Evolutionary conservation across 192 early-diverging fungal genomes (phyloP).

Genomic region (Haplosporangium gracile): DNA sequence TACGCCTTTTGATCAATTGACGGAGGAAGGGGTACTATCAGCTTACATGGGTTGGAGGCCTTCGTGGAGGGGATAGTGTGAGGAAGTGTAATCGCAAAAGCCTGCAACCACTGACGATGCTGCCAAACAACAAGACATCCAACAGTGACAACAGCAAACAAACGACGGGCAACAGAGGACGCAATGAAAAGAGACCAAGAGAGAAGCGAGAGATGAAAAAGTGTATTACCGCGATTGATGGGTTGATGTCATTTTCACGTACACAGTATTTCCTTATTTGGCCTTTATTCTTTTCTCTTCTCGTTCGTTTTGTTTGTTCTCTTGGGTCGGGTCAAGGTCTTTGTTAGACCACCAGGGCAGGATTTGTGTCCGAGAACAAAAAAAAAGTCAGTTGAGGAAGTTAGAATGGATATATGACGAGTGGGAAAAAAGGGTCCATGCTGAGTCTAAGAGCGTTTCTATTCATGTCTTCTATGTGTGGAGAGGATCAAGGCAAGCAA

Average conservation of each 20-base stretch:
- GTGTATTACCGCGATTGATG: conserved; percentile 9
- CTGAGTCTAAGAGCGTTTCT: too few relatives aligned
- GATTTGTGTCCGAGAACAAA: neutral
- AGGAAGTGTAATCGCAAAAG: neutral
- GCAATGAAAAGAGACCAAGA: neutral
- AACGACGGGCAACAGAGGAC: neutral
- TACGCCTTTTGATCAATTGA: too few relatives aligned
- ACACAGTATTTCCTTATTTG: neutral
- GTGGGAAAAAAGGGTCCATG: too few relatives aligned
- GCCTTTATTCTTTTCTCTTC: neutral
- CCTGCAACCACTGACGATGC: neutral
- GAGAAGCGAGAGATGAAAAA: neutral
- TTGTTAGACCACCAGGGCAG: neutral
- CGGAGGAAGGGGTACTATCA: too few relatives aligned
- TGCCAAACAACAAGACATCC: neutral
- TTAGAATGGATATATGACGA: neutral
- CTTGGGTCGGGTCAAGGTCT: neutral
- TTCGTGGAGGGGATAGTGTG: neutral
- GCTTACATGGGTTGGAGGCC: too few relatives aligned
- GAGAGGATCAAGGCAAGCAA: too few relatives aligned
- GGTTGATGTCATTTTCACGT: conserved; percentile 37
- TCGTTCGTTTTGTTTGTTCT: neutral
- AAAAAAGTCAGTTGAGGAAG: too few relatives aligned
- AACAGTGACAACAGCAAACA: neutral
- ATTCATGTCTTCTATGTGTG: too few relatives aligned